Evolutionary conservation across 768 basidiomycete genomes (phyloP), one percentile per base, ranked within the genome.

Genomic region (Amanita pseudoporphyria): DNA sequence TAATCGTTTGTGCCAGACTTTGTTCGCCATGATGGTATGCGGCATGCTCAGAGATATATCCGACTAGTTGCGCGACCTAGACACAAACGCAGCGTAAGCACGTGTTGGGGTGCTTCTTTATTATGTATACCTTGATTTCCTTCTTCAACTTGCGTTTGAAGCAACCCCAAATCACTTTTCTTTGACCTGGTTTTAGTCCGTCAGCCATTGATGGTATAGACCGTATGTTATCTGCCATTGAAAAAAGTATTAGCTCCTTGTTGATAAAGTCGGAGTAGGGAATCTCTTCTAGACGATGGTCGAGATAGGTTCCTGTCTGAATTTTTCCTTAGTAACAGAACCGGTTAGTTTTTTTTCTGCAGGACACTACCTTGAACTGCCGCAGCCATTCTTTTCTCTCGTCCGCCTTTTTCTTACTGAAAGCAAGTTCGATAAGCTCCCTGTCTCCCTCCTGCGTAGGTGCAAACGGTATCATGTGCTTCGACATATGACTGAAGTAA

Each of bases 401-500:
- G 52, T 99, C 96, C 0, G 93, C 89, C 62, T 95, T 97, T 75
- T 97, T 98, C 79, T 98, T 99, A 72, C 91, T 97, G 74, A 99
- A 99, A 0, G 96, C 96, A 49, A 99, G 82, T 35, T 99, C 96
- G 53, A 99, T 95, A 31, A 97, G 74, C 6, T 82, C 83, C 39
- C 79, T 81, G 56, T 98, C 96, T 2, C 84, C 92, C 0, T 83
- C 77, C 59, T 87, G 80, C 3, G 81, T 82, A 3, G 81, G 68
- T 2, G 86, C 77, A 68, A 99, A 98, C 0, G 91, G 87, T 49
- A 99, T 89, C 77, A 95, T 86, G 61, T 99, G 96, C 61, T 87
- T 94, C 60, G 74, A 73, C 80, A 98, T 93, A 58, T 87, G 77
- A 52, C 84, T 75, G 64, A 99, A 99, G 68, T 98, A 99, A 55